Percentiles rank a stretch among this genome's conserved stretches.
phyloP scores from a whole-genome alignment of 2,329 filamentous ascomycete genomes.

The Uncinocarpus reesii region DNA sequence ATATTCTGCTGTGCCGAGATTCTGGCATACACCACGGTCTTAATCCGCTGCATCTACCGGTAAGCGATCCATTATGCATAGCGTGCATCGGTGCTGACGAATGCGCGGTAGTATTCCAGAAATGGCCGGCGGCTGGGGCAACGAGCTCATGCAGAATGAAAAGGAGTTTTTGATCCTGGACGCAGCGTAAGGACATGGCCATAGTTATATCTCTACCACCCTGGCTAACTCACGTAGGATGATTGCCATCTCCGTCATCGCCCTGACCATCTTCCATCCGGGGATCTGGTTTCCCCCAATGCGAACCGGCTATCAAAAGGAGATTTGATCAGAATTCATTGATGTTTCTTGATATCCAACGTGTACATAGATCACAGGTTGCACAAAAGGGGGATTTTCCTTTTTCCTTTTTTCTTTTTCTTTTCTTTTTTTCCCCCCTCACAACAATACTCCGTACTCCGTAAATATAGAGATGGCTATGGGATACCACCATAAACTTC shows the following conservation, averaged over 20 bases:
- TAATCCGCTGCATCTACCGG: constrained; percentile 39
- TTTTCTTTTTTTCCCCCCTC: no score
- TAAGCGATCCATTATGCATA: no score
- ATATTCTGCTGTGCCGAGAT: constrained; percentile 24
- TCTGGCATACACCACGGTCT: constrained; percentile 32
- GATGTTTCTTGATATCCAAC: not conserved
- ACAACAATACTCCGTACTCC: no score
- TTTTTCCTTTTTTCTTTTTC: no score
- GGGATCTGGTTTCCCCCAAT: constrained; percentile 27
- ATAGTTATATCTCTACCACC: not conserved
- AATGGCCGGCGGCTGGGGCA: constrained; percentile 43
- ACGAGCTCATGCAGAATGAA: constrained; percentile 39
- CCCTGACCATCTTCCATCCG: constrained; percentile 37
- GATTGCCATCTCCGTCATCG: constrained; percentile 35
- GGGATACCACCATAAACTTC: no score
- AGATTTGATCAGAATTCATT: not conserved
- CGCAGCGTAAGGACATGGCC: constrained; percentile 33
- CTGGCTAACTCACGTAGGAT: constrained; percentile 28
- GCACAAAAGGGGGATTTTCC: no score
- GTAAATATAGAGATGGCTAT: no score
- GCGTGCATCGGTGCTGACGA: constrained; percentile 12
- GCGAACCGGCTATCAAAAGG: constrained; percentile 6
- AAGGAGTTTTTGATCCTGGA: constrained; percentile 40
- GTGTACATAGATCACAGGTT: not conserved
- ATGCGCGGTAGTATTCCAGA: constrained; percentile 35